A percentile compares a stretch with the other conserved stretches of the same genome.
Conservation (phyloP, 345 rosid genomes). For the Punica granatum region DNA sequence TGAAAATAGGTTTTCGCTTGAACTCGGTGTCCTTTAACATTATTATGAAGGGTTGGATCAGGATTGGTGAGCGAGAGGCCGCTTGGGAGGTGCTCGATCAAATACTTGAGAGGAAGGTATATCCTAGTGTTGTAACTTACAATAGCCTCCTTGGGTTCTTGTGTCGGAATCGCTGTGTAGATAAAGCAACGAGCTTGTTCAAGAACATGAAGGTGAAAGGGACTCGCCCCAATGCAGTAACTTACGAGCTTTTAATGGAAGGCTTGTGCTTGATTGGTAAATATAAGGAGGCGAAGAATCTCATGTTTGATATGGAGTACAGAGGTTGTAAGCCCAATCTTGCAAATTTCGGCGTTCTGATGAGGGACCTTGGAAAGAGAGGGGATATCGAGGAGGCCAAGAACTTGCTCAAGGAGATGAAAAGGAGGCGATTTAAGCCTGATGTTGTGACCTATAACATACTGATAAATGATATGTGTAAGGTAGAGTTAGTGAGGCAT, state of each 20-base stretch:
- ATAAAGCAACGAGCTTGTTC: slow-evolving; percentile 11
- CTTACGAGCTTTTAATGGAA: slow-evolving; percentile 17
- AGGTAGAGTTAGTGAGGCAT: slow-evolving; percentile 54
- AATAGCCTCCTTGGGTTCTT: slow-evolving; percentile 16
- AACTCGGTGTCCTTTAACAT: slow-evolving; percentile 69
- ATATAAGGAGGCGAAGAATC: slow-evolving; percentile 42
- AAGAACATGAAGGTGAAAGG: slow-evolving; percentile 16
- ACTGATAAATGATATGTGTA: slow-evolving; percentile 61
- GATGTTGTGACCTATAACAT: slow-evolving; percentile 80
- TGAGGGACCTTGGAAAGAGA: slow-evolving; percentile 74
- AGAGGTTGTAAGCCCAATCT: slow-evolving; percentile 61
- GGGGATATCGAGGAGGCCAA: slow-evolving; percentile 72
- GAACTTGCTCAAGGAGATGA: slow-evolving; percentile 64
- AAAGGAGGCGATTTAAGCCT: slow-evolving; percentile 57
- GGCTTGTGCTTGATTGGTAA: slow-evolving; percentile 56
- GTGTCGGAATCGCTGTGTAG: slow-evolving; percentile 14
- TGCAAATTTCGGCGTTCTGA: slow-evolving; percentile 68
- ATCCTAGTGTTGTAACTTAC: slow-evolving; percentile 45
- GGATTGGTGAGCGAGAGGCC: slow-evolving; percentile 7
- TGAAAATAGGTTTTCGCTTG: slow-evolving; percentile 46
- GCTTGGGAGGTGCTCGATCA: slow-evolving; percentile 13
- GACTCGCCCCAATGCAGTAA: slow-evolving; percentile 9
- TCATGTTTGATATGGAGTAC: slow-evolving; percentile 72
- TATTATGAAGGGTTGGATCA: slow-evolving; percentile 45
- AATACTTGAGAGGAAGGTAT: slow-evolving; percentile 68